Evolutionary conservation across 2,329 filamentous ascomycete species (phyloP), one percentile per base, ranked within the genome.

Genomic region (Apiospora kogelbergensis): DNA sequence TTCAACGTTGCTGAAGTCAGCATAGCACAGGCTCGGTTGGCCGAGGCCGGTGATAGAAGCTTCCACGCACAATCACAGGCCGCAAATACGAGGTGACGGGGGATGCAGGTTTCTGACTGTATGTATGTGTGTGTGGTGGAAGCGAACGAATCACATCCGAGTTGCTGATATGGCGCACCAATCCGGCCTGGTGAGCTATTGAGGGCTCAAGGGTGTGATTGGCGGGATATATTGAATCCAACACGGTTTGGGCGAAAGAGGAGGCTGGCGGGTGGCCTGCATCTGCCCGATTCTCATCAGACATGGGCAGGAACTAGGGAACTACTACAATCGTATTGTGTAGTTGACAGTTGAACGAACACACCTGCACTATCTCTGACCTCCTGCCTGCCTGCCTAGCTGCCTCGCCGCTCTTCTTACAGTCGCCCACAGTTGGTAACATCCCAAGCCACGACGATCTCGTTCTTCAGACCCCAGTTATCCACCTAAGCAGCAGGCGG

Each of bases 41-140:
- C 53, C 53, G 20, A 60, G 30, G 53, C 7, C 30, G 53, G 53
- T 60, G 53, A 60, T 37, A n/a, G 30, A 37, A 60, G 30, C 53
- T 60, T 60, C 53, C 53, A 60, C 17, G 20, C 30, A 60, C 53
- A 60, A 30, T 60, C 30, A 60, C 30, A 60, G 53, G 53, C 30
- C 13, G 53, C 53, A 60, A 60, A 60, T 60, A 60, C 53, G 53
- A 60, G 53, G 53, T 60, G 53, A 22, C 53, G 30, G 30, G 48
- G 30, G 26, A 60, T 60, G 53, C 53, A 60, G 53, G 17, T 60
- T 37, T 45, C 42, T 45, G 42, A 37, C 53, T 60, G 53, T 37
- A n/a, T 37, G 53, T 37, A 20, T 37, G 53, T 33, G 44, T 46
- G 44, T 46, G 44, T 46, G 20, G 44, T 46, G 44, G 44, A 46